These are phyloP conservation scores for Dactylonectria macrodidyma DNA, from an alignment of 2,329 filamentous ascomycete genomes.

Conservation along the genomic window DNA sequence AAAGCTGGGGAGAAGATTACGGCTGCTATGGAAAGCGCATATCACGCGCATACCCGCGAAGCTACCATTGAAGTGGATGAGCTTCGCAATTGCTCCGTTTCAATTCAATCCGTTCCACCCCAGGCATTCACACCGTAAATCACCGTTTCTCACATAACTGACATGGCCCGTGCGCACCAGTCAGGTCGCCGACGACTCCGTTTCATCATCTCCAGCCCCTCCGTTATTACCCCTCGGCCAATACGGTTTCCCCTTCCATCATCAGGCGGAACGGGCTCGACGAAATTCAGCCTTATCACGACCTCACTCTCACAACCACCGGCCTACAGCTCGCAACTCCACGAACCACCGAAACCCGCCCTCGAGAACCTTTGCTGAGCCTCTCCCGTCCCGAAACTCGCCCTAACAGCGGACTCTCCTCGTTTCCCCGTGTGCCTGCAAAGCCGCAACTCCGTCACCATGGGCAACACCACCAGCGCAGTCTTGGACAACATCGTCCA, in stretches of 20 bases:
- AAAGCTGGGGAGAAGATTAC: not conserved
- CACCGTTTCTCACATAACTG: not conserved
- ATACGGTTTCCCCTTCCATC: constrained; percentile 20
- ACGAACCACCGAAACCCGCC: constrained; percentile 18
- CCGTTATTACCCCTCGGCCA: constrained; percentile 46
- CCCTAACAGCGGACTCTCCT: not conserved
- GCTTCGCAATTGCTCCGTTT: not conserved
- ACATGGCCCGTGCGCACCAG: not conserved
- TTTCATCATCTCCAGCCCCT: constrained; percentile 19
- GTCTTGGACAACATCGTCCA: constrained; percentile 97
- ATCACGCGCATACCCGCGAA: not conserved
- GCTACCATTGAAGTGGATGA: not conserved
- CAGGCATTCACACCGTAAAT: not conserved
- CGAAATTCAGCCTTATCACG: constrained; percentile 49
- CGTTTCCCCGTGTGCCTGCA: not conserved
- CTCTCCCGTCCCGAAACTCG: not conserved
- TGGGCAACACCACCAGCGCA: constrained; percentile 79
- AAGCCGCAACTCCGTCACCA: constrained; percentile 51
- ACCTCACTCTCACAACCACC: constrained; percentile 33
- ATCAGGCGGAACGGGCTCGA: constrained; percentile 25
- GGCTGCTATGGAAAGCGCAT: not conserved
- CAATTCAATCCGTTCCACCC: not conserved
- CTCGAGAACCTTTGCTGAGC: not conserved
- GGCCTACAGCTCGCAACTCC: not conserved
- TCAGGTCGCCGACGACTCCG: not conserved